Evolutionary conservation across 2,329 filamentous ascomycete genomes (phyloP).

Genomic region (Epichloe festucae): DNA sequence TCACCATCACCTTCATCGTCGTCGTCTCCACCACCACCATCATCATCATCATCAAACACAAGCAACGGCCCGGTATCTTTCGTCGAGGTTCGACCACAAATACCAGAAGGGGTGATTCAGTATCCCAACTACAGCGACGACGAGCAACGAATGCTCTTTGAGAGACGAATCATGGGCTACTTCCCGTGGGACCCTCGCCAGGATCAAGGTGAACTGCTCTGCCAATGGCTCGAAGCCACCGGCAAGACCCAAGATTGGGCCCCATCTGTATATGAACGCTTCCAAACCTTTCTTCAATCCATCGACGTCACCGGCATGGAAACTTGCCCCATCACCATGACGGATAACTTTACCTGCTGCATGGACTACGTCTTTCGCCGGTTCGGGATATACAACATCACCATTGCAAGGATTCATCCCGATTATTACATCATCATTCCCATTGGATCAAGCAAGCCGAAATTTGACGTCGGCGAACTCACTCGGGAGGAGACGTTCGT

Average conservation of each 20-base stretch:
- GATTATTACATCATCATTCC: background rate
- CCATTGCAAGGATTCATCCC: background rate
- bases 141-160: background rate
- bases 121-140: background rate
- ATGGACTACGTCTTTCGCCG: background rate
- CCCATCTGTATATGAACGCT: background rate
- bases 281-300: background rate
- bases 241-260: background rate
- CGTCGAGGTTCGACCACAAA: background rate
- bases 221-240: background rate
- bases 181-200: background rate
- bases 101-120: background rate
- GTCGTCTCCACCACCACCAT: no score
- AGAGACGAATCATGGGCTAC: background rate
- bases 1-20: background rate
- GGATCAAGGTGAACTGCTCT: background rate
- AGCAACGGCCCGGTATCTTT: background rate
- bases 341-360: background rate
- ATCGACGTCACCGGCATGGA: background rate
- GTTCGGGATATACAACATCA: background rate
- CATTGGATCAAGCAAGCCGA: background rate
- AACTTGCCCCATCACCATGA: background rate
- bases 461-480: background rate
- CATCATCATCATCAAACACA: background rate
- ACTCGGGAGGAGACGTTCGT: background rate